A percentile compares a stretch with the other conserved stretches of the same genome.
Conservation (phyloP, 2,329 filamentous ascomycete genomes). For the Aureobasidium sp. region DNA sequence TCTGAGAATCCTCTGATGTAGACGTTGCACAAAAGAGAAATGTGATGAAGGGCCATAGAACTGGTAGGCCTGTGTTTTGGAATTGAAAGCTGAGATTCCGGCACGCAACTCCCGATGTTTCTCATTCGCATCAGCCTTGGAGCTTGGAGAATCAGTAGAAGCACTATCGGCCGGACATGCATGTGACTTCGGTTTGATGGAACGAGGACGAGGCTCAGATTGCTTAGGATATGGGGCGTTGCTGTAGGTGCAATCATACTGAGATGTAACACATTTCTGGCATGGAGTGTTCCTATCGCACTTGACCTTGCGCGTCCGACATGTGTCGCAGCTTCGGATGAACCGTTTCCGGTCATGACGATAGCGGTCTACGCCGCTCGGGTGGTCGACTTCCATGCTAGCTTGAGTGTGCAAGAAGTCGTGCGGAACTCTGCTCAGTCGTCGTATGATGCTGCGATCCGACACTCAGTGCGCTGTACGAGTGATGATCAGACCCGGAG, state of each 20-base stretch:
- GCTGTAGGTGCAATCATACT: slow-evolving; percentile 6
- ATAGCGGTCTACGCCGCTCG: too few species aligned
- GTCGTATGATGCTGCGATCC: too few species aligned
- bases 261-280: neutral
- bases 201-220: slow-evolving; percentile 2
- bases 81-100: slow-evolving; percentile 19
- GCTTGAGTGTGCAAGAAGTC: too few species aligned
- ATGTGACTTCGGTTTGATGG: neutral
- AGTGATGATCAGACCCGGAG: too few species aligned
- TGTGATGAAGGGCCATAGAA: slow-evolving; percentile 20
- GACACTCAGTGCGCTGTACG: too few species aligned
- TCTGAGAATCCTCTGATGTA: slow-evolving; percentile 16
- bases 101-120: slow-evolving; percentile 21
- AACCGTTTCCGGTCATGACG: too few species aligned
- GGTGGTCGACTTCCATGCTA: too few species aligned
- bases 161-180: neutral
- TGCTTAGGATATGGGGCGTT: too few species aligned
- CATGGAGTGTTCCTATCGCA: slow-evolving; percentile 16
- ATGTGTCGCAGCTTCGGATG: slow-evolving; percentile 19
- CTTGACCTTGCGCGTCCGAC: slow-evolving; percentile 19
- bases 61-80: slow-evolving; percentile 15
- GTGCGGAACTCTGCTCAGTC: too few species aligned
- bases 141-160: too few species aligned
- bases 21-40: slow-evolving; percentile 18
- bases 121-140: too few species aligned